These are phyloP conservation scores for Citrus sp. DNA, from an alignment of 345 rosid genomes.

Conservation along the genomic window DNA sequence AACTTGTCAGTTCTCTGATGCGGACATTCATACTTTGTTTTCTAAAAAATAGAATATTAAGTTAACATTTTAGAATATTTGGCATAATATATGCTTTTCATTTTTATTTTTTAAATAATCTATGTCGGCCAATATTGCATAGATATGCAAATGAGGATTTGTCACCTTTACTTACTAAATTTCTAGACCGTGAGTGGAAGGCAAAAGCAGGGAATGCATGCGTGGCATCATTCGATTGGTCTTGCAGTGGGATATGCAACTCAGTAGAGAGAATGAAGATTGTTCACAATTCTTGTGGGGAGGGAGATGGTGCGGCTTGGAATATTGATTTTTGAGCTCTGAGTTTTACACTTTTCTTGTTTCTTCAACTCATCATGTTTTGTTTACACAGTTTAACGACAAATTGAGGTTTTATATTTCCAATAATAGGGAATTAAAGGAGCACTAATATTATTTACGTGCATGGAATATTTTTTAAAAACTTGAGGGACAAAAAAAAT, in stretches of 20 bases:
- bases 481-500: too few species aligned
- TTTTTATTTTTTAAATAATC: background rate
- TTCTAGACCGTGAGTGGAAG: conserved; percentile 67
- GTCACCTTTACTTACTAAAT: conserved; percentile 13
- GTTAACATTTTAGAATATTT: background rate
- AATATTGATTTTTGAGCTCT: conserved; percentile 28
- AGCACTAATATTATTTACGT: background rate
- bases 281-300: conserved; percentile 70
- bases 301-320: conserved; percentile 65
- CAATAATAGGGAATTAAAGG: background rate
- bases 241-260: conserved; percentile 84
- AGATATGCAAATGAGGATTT: conserved; percentile 93
- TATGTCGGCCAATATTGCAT: conserved; percentile 60
- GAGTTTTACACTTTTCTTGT: too few species aligned
- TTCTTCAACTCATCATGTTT: background rate
- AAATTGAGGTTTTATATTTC: background rate
- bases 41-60: background rate
- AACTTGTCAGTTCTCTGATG: conserved; percentile 45
- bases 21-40: background rate
- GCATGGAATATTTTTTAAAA: too few species aligned
- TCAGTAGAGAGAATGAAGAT: conserved; percentile 68
- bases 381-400: background rate
- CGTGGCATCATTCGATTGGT: conserved; percentile 87
- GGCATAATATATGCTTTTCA: background rate
- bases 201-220: conserved; percentile 68